Conservation (phyloP, 257 asterid species). For the Anisodus tanguticus region DNA sequence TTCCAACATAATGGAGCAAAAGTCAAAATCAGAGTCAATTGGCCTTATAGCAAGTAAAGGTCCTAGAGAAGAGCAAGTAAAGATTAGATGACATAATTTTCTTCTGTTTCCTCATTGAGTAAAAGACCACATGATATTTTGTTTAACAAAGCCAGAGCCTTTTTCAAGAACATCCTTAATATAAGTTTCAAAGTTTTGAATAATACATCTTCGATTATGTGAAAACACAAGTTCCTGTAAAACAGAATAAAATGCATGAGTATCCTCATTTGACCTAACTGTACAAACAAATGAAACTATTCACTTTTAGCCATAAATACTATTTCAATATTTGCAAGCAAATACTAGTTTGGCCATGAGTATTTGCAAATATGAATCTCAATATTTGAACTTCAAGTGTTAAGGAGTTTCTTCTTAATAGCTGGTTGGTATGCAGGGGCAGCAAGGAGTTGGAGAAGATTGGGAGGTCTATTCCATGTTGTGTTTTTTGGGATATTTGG, state of each 20-base stretch:
- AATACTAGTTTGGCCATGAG: background rate
- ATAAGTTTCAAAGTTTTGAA: background rate
- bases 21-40: background rate
- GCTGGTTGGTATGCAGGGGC: background rate
- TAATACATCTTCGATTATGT: background rate
- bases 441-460: background rate
- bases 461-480: background rate
- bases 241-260: background rate
- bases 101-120: background rate
- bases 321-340: slow-evolving; percentile 16
- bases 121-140: background rate
- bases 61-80: background rate
- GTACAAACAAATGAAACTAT: background rate
- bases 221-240: background rate
- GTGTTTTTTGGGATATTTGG: background rate
- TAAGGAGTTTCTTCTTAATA: background rate
- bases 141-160: background rate
- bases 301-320: background rate
- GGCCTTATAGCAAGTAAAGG: background rate
- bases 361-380: background rate
- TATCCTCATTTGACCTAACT: background rate
- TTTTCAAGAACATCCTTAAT: background rate
- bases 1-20: slow-evolving; percentile 9
- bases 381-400: background rate
- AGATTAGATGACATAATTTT: background rate